A percentile compares a stretch with the other conserved stretches of the same genome.
phyloP scores from a whole-genome alignment of 129 eudicot genomes.

The Artemisia argyi region DNA sequence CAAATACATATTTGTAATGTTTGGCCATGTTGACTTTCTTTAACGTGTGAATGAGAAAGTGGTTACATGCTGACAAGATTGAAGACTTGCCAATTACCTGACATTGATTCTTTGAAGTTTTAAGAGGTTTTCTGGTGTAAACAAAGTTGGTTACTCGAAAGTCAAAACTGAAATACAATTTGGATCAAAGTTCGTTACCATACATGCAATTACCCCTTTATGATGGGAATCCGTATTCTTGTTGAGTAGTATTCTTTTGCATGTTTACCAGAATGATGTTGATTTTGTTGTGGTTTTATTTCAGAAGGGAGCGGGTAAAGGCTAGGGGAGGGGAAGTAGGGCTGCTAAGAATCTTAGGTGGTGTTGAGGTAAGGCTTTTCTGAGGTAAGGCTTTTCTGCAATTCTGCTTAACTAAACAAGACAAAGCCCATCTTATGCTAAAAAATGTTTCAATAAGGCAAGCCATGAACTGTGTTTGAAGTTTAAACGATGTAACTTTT shows the following conservation, averaged over 20 bases:
- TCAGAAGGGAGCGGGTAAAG: slow-evolving; percentile 82
- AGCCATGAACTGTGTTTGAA: not conserved
- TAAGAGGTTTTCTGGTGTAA: too few species aligned
- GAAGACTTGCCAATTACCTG: too few species aligned
- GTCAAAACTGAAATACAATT: too few species aligned
- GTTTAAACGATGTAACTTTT: slow-evolving; percentile 4
- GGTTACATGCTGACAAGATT: too few species aligned
- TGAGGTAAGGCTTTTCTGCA: too few species aligned
- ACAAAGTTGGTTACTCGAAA: too few species aligned
- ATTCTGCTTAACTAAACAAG: not conserved
- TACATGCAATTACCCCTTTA: not conserved
- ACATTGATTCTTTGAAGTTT: too few species aligned
- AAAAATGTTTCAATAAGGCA: not conserved
- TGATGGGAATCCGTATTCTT: not conserved
- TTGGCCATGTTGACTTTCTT: too few species aligned
- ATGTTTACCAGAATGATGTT: slow-evolving; percentile 9
- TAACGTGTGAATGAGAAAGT: too few species aligned
- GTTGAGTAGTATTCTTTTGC: slow-evolving; percentile 12
- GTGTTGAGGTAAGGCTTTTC: not conserved
- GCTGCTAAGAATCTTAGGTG: slow-evolving; percentile 79
- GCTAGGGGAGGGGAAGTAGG: slow-evolving; percentile 99
- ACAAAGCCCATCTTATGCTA: not conserved
- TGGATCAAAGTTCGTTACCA: too few species aligned
- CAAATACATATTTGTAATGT: too few species aligned
- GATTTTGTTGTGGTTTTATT: slow-evolving; percentile 15